phyloP scores from a whole-genome alignment of 169 alveolate species.

The Plasmodium cynomolgi region DNA sequence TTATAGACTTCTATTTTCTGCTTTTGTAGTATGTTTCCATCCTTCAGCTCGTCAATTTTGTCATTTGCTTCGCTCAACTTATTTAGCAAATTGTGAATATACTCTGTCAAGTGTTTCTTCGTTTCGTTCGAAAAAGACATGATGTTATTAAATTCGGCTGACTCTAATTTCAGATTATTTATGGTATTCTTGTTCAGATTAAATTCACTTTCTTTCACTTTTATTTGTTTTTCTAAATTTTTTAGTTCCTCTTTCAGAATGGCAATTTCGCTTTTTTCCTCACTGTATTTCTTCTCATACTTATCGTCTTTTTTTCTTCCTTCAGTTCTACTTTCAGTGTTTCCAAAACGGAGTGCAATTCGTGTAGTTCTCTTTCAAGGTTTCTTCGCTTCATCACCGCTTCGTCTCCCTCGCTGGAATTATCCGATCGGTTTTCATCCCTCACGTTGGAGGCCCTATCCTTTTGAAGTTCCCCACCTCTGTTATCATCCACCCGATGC shows the following conservation, averaged over 20 bases:
- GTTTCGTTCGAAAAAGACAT: conserved; percentile 71
- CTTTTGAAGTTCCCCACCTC: not conserved
- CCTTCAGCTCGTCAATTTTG: conserved; percentile 59
- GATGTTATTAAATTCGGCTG: conserved; percentile 62
- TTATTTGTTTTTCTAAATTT: conserved; percentile 48
- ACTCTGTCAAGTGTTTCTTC: conserved; percentile 62
- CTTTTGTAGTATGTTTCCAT: conserved; percentile 28
- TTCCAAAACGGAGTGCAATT: not conserved
- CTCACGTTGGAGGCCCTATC: not conserved
- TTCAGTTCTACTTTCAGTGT: conserved; percentile 28
- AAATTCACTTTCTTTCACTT: conserved; percentile 36
- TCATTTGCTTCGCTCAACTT: conserved; percentile 64
- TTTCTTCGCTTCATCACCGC: not conserved
- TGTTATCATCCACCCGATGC: not conserved
- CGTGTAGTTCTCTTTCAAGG: conserved; percentile 10
- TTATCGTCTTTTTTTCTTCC: conserved; percentile 44
- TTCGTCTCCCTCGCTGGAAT: not conserved
- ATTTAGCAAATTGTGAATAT: conserved; percentile 65
- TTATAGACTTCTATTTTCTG: conserved; percentile 49
- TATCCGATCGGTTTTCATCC: not conserved
- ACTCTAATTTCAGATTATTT: conserved; percentile 63
- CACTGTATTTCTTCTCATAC: conserved; percentile 59
- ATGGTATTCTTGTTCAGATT: conserved; percentile 36
- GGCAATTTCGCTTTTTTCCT: conserved; percentile 48
- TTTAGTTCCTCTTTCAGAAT: conserved; percentile 53